These are phyloP conservation scores for Podospora fimiseda DNA, from an alignment of 495 filamentous ascomycete genomes.

Conservation along the genomic window DNA sequence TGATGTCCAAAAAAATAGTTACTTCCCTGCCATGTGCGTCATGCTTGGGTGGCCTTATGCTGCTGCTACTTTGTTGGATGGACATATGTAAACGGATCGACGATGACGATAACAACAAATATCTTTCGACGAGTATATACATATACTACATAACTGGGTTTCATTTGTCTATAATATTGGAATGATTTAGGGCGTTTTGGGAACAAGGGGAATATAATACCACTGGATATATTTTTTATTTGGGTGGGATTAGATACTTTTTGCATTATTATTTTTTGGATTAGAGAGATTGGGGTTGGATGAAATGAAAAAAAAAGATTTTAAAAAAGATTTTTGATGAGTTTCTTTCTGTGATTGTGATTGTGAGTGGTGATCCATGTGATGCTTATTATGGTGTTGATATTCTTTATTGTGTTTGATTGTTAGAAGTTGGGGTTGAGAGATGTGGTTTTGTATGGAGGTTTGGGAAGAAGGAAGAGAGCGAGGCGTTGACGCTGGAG, in stretches of 20 bases:
- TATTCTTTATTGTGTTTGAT: too few species aligned
- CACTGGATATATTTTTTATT: not conserved
- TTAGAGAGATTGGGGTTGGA: not conserved
- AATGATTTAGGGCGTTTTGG: not conserved
- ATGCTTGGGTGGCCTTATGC: conserved; percentile 2
- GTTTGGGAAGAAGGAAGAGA: too few species aligned
- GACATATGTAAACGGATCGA: not conserved
- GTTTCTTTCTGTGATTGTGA: not conserved
- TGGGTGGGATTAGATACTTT: not conserved
- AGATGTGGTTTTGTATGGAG: not conserved
- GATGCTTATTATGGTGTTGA: too few species aligned
- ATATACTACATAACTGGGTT: too few species aligned
- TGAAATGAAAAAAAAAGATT: not conserved
- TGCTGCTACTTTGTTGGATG: not conserved
- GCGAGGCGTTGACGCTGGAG: too few species aligned
- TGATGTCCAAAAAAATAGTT: not conserved
- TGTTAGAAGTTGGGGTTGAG: too few species aligned
- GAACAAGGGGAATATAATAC: not conserved
- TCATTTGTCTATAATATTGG: not conserved
- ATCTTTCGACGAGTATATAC: not conserved
- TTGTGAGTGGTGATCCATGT: too few species aligned
- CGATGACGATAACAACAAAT: not conserved
- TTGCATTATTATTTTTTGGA: too few species aligned
- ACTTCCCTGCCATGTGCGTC: not conserved
- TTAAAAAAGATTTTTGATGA: not conserved